Evolutionary conservation across 768 basidiomycete genomes (phyloP), one percentile per base, ranked within the genome.

Genomic region (Mycena venus): DNA sequence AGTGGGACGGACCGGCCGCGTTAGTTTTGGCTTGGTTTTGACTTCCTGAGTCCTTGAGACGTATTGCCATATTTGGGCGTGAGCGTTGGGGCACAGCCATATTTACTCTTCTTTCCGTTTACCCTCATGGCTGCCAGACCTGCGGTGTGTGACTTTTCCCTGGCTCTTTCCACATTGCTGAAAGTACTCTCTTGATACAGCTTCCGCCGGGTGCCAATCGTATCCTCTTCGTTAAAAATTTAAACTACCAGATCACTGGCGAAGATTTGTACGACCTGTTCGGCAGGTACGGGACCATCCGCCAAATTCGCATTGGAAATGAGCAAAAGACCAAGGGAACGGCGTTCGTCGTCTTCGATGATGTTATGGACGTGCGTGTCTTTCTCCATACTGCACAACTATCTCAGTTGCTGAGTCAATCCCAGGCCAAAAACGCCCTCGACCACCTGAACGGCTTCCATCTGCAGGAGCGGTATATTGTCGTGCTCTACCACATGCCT

Each of bases 371-470:
- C 79, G 96, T 96, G 82, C 79, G 92, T 86, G 17, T 36, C 27
- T 38, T 40, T 44, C 58, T 71, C 32, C 38, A 14, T 53, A 31
- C 42, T 31, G 17, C 2, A 19, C 44, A 10, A 49, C 44, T 53
- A 63, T 62, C 66, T 78, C 49, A 80, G 77, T 73, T 63, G 73
- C 70, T 67, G 29, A 68, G 58, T 65, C 62, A 44, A 49, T 60
- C 66, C 15, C 80, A 98, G 95, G 98, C 98, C 25, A 98, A 98
- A 84, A 97, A 97, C 80, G 98, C 98, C 0, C 91, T 98, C 69
- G 97, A 97, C 81, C 97, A 98, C 83, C 84, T 99, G 80, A 99
- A 99, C 78, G 98, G 98, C 55, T 99, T 99, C 86, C 98, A 99
- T 86, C 83, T 99, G 71, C 96, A 97, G 86, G 98, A 98, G 84